Evolutionary conservation across 495 filamentous ascomycete species (phyloP).

Genomic region (Sporormia fimetaria): DNA sequence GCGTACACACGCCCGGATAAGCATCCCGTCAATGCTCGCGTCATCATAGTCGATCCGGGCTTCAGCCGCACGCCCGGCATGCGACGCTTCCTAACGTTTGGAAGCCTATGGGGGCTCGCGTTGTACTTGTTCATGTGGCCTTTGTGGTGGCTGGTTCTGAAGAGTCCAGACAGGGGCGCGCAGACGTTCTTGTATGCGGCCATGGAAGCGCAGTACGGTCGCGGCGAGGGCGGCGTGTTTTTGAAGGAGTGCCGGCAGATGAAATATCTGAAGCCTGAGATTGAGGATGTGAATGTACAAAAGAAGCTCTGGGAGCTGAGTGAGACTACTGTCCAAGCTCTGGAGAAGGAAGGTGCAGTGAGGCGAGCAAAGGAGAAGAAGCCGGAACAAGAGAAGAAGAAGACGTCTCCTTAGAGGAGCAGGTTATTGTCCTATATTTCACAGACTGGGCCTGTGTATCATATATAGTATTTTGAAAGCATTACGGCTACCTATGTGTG

Average conservation of each 20-base stretch:
- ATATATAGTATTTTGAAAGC: too few relatives aligned
- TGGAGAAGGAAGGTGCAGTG: slow-evolving; percentile 70
- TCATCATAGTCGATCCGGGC: slow-evolving; percentile 79
- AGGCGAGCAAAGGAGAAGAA: slow-evolving; percentile 58
- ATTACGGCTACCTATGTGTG: too few relatives aligned
- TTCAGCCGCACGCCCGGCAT: slow-evolving; percentile 74
- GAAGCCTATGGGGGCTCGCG: slow-evolving; percentile 68
- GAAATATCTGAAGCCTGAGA: slow-evolving; percentile 54
- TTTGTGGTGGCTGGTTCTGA: slow-evolving; percentile 78
- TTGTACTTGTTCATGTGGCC: slow-evolving; percentile 70
- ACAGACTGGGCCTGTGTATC: too few relatives aligned
- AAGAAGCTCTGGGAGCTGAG: slow-evolving; percentile 81
- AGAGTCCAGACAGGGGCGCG: slow-evolving; percentile 67
- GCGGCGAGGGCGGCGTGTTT: slow-evolving; percentile 53
- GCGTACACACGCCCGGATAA: slow-evolving; percentile 72
- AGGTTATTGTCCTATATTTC: too few relatives aligned
- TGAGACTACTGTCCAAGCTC: slow-evolving; percentile 69
- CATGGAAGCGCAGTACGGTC: slow-evolving; percentile 61
- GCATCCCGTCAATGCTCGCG: slow-evolving; percentile 63
- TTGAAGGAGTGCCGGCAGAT: slow-evolving; percentile 82
- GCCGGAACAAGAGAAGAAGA: slow-evolving; percentile 40
- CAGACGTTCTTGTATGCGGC: slow-evolving; percentile 76
- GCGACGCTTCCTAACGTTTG: slow-evolving; percentile 72
- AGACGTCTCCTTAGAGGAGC: too few relatives aligned
- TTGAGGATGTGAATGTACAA: slow-evolving; percentile 65